Conservation (phyloP, 768 basidiomycete genomes). For the Lactarius hatsudake region DNA sequence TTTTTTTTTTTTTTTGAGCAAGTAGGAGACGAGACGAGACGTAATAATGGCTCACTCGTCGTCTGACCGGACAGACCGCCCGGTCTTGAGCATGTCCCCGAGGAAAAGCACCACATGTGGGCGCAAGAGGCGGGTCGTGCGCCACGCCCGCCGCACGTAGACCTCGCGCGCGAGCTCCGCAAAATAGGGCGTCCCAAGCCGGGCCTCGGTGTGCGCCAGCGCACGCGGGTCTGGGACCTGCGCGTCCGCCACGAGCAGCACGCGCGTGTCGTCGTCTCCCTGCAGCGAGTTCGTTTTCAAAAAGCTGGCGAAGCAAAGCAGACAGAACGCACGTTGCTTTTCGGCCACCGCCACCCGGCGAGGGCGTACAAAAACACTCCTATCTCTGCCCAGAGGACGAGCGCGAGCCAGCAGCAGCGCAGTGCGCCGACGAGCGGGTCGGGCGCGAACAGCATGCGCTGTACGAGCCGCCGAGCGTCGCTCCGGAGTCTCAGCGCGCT, state of each 20-base stretch:
- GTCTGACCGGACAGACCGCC: slow-evolving; percentile 59
- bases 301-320: too few relatives aligned
- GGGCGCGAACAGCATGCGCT: slow-evolving; percentile 1
- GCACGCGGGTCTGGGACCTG: slow-evolving; percentile 59
- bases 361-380: slow-evolving; percentile 51
- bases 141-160: slow-evolving; percentile 84
- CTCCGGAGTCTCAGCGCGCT: neutral
- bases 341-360: slow-evolving; percentile 54
- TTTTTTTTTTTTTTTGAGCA: too few relatives aligned
- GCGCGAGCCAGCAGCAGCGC: slow-evolving; percentile 55
- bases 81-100: slow-evolving; percentile 92
- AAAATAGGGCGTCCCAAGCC: slow-evolving; percentile 30
- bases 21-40: too few relatives aligned
- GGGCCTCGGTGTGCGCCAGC: too few relatives aligned
- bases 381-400: slow-evolving; percentile 71
- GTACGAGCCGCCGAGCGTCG: neutral
- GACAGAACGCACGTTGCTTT: too few relatives aligned
- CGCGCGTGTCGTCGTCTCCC: slow-evolving; percentile 31
- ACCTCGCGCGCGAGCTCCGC: slow-evolving; percentile 69
- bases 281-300: too few relatives aligned
- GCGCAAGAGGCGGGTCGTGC: slow-evolving; percentile 50
- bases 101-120: slow-evolving; percentile 79
- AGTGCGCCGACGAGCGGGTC: slow-evolving; percentile 33
- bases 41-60: slow-evolving; percentile 46
- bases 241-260: slow-evolving; percentile 83